phyloP scores from a whole-genome alignment of 768 basidiomycete genomes.

The Chlorophyllum brunneum region DNA sequence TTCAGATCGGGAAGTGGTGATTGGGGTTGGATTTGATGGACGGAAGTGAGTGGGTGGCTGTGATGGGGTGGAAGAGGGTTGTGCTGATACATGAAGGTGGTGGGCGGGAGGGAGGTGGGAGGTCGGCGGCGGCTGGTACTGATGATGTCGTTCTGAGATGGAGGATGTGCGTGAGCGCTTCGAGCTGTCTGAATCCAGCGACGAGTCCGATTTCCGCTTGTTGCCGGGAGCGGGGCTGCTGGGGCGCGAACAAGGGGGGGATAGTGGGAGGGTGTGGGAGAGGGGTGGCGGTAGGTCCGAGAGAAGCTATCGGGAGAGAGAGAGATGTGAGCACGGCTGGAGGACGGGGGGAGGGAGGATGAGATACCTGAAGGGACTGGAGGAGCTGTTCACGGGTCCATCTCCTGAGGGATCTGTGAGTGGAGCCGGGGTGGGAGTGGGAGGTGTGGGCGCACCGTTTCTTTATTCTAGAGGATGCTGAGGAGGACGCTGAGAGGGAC shows the following conservation, averaged over 20 bases:
- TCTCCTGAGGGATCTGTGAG: constrained; percentile 33
- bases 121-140: constrained; percentile 21
- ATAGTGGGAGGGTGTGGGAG: constrained; percentile 46
- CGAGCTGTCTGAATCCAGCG: constrained; percentile 34
- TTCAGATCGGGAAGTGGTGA: constrained; percentile 31
- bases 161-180: constrained; percentile 44
- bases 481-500: constrained; percentile 18
- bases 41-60: constrained; percentile 18
- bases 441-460: constrained; percentile 29
- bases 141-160: constrained; percentile 23
- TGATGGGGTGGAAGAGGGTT: constrained; percentile 22
- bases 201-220: constrained; percentile 46
- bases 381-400: constrained; percentile 49
- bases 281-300: constrained; percentile 34
- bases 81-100: constrained; percentile 21
- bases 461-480: constrained; percentile 20
- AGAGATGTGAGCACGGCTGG: neutral
- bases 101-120: constrained; percentile 22
- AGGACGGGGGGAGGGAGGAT: neutral
- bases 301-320: constrained; percentile 31
- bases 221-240: constrained; percentile 40
- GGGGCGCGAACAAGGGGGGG: constrained; percentile 48
- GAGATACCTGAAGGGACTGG: constrained; percentile 41
- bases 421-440: constrained; percentile 13
- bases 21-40: constrained; percentile 19